phyloP scores from a whole-genome alignment of 163 green algal genomes.

The Scenedesmus sp. region DNA sequence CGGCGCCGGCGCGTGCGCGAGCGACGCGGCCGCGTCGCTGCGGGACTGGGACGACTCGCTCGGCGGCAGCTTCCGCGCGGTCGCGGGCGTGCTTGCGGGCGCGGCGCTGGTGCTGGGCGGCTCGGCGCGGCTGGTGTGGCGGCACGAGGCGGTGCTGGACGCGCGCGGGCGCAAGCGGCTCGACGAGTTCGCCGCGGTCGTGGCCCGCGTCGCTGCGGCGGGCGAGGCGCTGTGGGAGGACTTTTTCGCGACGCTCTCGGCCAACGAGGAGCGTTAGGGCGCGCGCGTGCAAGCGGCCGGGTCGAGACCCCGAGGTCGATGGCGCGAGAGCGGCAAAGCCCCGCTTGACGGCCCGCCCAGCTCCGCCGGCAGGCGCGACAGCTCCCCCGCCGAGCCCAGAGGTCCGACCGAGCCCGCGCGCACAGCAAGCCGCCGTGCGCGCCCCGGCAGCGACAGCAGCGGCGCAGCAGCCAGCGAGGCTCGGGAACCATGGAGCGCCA shows the following conservation, averaged over 20 bases:
- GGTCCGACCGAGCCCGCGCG: no score
- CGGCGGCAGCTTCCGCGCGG: not conserved
- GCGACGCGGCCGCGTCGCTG: no score
- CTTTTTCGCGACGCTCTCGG: constrained; percentile 30
- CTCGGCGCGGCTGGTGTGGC: constrained; percentile 33
- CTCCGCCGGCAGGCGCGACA: no score
- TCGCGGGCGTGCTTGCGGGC: not conserved
- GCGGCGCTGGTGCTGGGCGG: not conserved
- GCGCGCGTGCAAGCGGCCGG: no score
- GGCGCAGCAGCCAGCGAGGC: not conserved
- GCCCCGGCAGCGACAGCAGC: not conserved
- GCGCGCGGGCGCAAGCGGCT: constrained; percentile 52
- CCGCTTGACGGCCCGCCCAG: no score
- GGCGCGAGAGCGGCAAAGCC: no score
- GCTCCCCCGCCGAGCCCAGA: no score
- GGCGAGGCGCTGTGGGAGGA: constrained; percentile 43
- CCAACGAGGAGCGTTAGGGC: no score
- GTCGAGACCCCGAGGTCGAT: no score
- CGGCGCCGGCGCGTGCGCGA: not conserved
- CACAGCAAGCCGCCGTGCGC: no score
- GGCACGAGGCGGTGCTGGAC: constrained; percentile 32
- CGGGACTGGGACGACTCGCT: constrained; percentile 39
- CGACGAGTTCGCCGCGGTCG: constrained; percentile 49
- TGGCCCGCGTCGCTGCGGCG: constrained; percentile 49
- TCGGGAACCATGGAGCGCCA: no score